Conservation (phyloP, 1,139 yeast genomes). For the Hyphopichia buzzinii region DNA sequence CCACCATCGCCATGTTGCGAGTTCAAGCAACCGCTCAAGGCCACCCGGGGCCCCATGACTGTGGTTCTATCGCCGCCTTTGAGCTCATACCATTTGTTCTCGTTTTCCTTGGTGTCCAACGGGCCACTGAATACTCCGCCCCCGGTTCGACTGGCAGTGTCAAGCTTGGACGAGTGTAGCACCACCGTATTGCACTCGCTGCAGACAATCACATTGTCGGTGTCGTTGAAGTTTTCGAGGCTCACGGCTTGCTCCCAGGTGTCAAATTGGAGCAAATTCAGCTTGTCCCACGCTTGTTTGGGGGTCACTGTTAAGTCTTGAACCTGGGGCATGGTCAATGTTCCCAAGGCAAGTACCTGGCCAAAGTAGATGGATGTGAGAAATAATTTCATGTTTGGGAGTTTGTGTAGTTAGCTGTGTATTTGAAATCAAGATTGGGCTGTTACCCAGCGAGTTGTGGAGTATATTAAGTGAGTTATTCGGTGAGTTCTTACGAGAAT, state of each 20-base stretch:
- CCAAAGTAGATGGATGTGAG: too few species aligned
- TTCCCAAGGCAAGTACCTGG: too few species aligned
- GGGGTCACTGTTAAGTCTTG: constrained; percentile 8
- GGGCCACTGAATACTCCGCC: constrained; percentile 10
- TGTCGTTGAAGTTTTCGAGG: constrained; percentile 7
- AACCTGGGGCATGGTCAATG: neutral
- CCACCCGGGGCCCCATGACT: constrained; percentile 11
- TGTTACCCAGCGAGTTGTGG: too few species aligned
- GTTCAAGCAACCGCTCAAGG: constrained; percentile 21
- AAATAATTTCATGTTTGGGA: too few species aligned
- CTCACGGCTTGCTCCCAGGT: constrained; percentile 2
- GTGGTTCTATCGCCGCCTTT: constrained; percentile 5
- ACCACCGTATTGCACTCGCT: constrained; percentile 13
- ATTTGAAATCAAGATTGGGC: too few species aligned
- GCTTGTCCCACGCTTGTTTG: constrained; percentile 7
- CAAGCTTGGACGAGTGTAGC: constrained; percentile 15
- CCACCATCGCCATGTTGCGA: constrained; percentile 21
- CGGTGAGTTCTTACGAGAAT: too few species aligned
- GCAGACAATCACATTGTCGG: constrained; percentile 12
- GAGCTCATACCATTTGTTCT: constrained; percentile 16
- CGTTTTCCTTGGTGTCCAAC: constrained; percentile 6
- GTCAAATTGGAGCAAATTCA: constrained; percentile 6
- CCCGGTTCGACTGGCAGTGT: constrained; percentile 15
- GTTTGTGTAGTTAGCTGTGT: too few species aligned
- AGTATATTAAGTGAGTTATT: too few species aligned